These are phyloP conservation scores for Fusarium keratoplasticum DNA, from an alignment of 2,329 filamentous ascomycete genomes.

Conservation along the genomic window DNA sequence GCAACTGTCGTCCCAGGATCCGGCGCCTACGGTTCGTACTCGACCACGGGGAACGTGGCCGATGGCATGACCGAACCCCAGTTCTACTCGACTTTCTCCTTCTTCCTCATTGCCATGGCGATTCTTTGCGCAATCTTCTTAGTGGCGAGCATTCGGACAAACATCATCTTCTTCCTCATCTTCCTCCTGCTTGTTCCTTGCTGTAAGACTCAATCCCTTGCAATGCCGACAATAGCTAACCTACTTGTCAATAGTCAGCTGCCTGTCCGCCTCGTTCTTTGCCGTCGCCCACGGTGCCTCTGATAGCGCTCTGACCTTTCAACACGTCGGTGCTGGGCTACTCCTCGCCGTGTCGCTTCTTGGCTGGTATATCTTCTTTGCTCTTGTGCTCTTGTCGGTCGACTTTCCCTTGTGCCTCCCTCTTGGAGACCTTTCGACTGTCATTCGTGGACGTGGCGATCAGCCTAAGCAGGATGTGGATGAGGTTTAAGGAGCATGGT, in stretches of 20 bases:
- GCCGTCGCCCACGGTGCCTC: slow-evolving; percentile 36
- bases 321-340: slow-evolving; percentile 45
- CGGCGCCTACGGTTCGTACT: slow-evolving; percentile 56
- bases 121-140: slow-evolving; percentile 71
- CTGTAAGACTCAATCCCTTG: slow-evolving; percentile 36
- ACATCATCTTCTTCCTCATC: slow-evolving; percentile 71
- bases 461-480: slow-evolving; percentile 5
- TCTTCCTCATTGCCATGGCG: slow-evolving; percentile 72
- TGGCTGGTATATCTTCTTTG: slow-evolving; percentile 64
- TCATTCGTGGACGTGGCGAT: slow-evolving; percentile 46
- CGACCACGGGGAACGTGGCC: slow-evolving; percentile 43
- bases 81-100: slow-evolving; percentile 64
- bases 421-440: slow-evolving; percentile 61
- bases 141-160: slow-evolving; percentile 74
- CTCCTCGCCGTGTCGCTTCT: slow-evolving; percentile 44
- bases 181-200: slow-evolving; percentile 64
- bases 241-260: slow-evolving; percentile 32
- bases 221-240: neutral
- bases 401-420: slow-evolving; percentile 64
- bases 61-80: slow-evolving; percentile 55
- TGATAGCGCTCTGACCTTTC: slow-evolving; percentile 27
- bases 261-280: slow-evolving; percentile 48
- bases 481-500: slow-evolving; percentile 5
- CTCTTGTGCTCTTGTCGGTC: slow-evolving; percentile 59
- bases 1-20: slow-evolving; percentile 61